Percentiles rank a stretch among this genome's conserved stretches.
Evolutionary conservation across 1,284 basidiomycete genomes (phyloP).

Genomic region (Trametes sp.): DNA sequence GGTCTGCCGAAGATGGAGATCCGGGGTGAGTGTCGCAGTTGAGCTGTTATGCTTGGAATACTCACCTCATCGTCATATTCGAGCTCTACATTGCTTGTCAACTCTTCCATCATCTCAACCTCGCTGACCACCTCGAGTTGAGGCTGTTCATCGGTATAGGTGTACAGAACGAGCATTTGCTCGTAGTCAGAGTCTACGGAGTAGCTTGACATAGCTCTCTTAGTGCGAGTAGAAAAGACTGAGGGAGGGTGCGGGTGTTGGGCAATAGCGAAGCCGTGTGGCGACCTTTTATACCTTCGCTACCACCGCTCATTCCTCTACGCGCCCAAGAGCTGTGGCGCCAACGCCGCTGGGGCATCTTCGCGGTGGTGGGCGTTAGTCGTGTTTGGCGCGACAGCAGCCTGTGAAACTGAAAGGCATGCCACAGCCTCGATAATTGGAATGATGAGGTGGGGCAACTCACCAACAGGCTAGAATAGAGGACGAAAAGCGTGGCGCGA

Average conservation of each 20-base stretch:
- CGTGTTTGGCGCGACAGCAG: neutral
- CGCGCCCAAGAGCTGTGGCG: too few relatives aligned
- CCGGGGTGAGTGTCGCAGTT: neutral
- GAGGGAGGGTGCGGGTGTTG: too few relatives aligned
- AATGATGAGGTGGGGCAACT: neutral
- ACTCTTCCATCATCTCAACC: too few relatives aligned
- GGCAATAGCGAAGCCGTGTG: too few relatives aligned
- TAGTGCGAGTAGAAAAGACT: too few relatives aligned
- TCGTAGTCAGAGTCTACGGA: neutral
- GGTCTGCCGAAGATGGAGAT: neutral
- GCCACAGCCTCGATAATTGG: neutral
- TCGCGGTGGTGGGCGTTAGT: neutral
- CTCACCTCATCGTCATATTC: neutral
- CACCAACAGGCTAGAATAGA: neutral
- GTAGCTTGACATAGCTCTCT: too few relatives aligned
- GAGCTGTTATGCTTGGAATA: neutral
- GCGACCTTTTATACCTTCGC: too few relatives aligned
- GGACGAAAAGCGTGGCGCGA: neutral
- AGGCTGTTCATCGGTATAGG: neutral
- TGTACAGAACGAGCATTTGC: neutral
- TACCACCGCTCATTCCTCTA: too few relatives aligned
- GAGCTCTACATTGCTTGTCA: neutral
- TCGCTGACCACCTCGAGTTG: neutral
- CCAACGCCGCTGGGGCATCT: neutral
- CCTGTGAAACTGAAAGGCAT: neutral